Evolutionary conservation across 2,329 filamentous ascomycete genomes (phyloP).

Genomic region (Paecilomyces sp.): DNA sequence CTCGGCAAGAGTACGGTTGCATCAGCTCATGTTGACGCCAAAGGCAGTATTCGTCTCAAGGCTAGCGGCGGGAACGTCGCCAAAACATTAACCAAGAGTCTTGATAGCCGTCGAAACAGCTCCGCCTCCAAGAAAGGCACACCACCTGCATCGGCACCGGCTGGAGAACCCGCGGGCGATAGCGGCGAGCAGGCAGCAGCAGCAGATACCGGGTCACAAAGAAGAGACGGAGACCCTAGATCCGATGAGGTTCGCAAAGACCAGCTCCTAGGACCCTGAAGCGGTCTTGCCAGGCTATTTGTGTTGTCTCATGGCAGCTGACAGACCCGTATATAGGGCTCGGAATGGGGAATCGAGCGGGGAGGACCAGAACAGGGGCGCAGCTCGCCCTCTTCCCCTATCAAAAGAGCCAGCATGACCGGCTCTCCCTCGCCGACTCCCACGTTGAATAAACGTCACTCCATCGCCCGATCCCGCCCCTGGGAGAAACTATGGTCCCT

Average conservation of each 20-base stretch:
- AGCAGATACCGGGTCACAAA: constrained; percentile 24
- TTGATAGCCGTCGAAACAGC: constrained; percentile 87
- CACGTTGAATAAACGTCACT: neutral
- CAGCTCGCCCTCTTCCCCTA: neutral
- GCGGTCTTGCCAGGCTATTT: neutral
- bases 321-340: neutral
- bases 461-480: neutral
- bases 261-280: constrained; percentile 37
- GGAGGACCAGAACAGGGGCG: neutral
- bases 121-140: constrained; percentile 70
- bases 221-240: constrained; percentile 32
- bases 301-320: neutral
- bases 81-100: constrained; percentile 74
- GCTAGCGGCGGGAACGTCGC: constrained; percentile 65
- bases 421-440: neutral
- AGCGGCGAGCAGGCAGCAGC: constrained; percentile 25
- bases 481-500: constrained; percentile 3
- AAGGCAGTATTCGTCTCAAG: constrained; percentile 55
- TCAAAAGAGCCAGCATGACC: neutral
- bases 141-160: constrained; percentile 20
- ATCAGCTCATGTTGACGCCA: constrained; percentile 77
- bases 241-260: constrained; percentile 45
- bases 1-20: constrained; percentile 88
- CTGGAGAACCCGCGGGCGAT: constrained; percentile 28
- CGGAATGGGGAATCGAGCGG: neutral